These are phyloP conservation scores for Neurospora pannonica DNA, from an alignment of 495 filamentous ascomycete species.

Conservation along the genomic window DNA sequence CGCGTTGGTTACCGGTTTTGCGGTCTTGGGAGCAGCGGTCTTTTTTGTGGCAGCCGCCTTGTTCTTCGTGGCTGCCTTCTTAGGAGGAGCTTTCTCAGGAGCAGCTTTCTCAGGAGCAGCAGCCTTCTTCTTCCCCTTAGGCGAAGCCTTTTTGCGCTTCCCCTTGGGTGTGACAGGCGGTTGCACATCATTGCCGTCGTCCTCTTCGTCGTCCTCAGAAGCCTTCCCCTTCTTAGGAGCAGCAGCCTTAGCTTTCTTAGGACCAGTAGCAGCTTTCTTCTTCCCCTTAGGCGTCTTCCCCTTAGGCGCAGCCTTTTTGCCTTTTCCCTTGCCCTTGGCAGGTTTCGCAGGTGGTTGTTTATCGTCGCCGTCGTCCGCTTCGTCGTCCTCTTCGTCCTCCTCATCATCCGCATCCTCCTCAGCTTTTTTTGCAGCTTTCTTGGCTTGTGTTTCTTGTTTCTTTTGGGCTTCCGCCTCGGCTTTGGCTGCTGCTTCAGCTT, in stretches of 20 bases:
- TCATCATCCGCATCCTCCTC: background rate
- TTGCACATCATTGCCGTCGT: background rate
- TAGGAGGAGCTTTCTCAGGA: background rate
- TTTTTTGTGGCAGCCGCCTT: background rate
- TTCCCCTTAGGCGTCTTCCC: background rate
- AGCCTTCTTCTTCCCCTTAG: background rate
- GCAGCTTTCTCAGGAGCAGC: background rate
- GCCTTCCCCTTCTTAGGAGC: background rate
- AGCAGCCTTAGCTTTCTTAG: background rate
- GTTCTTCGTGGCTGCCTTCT: background rate
- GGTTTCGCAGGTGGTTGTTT: background rate
- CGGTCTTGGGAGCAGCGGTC: background rate
- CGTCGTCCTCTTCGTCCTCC: background rate
- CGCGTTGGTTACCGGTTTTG: background rate
- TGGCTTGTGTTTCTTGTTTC: background rate
- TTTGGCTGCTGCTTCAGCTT: background rate
- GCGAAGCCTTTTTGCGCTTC: background rate
- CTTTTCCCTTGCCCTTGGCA: background rate
- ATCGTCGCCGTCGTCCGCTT: no score
- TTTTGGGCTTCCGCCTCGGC: background rate
- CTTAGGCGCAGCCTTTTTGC: background rate
- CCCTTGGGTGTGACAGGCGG: background rate
- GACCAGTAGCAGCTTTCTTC: background rate
- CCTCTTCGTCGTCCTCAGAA: background rate
- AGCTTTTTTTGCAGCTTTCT: background rate